Conservation (phyloP, 352 stramenopile species). For the Pythium dissotocum region DNA sequence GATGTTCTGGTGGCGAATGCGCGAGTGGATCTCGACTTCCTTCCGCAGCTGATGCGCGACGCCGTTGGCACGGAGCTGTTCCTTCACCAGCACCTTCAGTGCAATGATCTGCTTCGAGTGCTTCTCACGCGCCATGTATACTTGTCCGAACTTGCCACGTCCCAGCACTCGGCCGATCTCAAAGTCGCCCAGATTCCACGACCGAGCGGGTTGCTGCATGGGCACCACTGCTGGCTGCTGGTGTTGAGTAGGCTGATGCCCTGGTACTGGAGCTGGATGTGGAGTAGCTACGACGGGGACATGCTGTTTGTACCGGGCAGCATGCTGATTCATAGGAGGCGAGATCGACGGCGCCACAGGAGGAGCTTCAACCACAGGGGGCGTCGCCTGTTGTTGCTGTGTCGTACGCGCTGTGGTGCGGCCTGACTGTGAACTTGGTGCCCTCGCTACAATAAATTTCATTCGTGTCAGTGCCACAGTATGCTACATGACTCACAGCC, state of each 20-base stretch:
- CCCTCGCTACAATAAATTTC: neutral
- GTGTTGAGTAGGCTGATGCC: constrained; percentile 18
- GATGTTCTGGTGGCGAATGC: constrained; percentile 88
- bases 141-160: constrained; percentile 87
- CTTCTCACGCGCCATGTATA: constrained; percentile 89
- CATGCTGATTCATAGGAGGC: neutral
- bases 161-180: constrained; percentile 83
- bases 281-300: constrained; percentile 15
- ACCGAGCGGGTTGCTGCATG: constrained; percentile 32
- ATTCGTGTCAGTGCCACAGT: neutral
- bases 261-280: constrained; percentile 33
- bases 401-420: neutral
- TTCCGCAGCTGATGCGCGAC: constrained; percentile 82
- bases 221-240: no score
- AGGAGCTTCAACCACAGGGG: neutral
- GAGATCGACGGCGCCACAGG: constrained; percentile 14
- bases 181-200: constrained; percentile 88
- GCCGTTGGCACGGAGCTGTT: constrained; percentile 63
- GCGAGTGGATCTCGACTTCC: constrained; percentile 92
- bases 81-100: constrained; percentile 91
- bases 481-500: neutral
- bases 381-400: constrained; percentile 12
- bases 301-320: constrained; percentile 14
- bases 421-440: neutral
- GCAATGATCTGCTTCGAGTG: constrained; percentile 76